Percentiles rank a stretch among this genome's conserved stretches.
Evolutionary conservation across 768 basidiomycete genomes (phyloP).

Genomic region (Lenzites betulinus): DNA sequence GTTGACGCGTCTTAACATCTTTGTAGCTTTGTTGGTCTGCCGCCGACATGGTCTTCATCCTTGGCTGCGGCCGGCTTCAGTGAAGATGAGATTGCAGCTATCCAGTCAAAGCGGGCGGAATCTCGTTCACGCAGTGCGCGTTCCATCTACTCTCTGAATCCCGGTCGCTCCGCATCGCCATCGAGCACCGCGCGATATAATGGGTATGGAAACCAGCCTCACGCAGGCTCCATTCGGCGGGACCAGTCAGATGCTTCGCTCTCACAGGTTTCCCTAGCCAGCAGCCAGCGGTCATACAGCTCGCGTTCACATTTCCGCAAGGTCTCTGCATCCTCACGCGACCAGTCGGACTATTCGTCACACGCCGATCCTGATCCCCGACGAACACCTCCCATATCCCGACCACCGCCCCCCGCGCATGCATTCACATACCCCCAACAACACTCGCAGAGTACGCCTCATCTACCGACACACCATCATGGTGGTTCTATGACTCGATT

Average conservation of each 20-base stretch:
- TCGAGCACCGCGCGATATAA: slow-evolving; percentile 9
- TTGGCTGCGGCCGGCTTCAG: slow-evolving; percentile 63
- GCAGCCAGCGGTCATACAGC: slow-evolving; percentile 16
- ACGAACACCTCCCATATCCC: slow-evolving; percentile 4
- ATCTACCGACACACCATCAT: slow-evolving; percentile 12
- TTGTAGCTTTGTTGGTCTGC: slow-evolving; percentile 60
- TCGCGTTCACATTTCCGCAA: slow-evolving; percentile 17
- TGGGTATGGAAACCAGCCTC: slow-evolving; percentile 1
- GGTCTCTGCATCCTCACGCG: slow-evolving; percentile 16
- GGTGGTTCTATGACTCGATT: slow-evolving; percentile 11
- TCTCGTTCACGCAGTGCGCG: slow-evolving; percentile 21
- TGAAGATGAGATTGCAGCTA: slow-evolving; percentile 67
- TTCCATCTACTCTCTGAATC: slow-evolving; percentile 24
- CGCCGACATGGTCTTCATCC: slow-evolving; percentile 71
- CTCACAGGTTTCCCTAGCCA: slow-evolving; percentile 22
- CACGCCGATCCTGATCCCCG: slow-evolving; percentile 4
- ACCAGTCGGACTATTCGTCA: slow-evolving; percentile 11
- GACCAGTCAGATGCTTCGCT: slow-evolving; percentile 21
- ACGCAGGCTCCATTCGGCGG: slow-evolving; percentile 12
- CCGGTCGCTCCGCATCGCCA: slow-evolving; percentile 13
- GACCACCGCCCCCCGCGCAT: slow-evolving; percentile 14
- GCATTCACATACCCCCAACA: slow-evolving; percentile 17
- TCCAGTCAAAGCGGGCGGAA: slow-evolving; percentile 44
- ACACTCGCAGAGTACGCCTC: slow-evolving; percentile 18
- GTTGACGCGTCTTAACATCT: neutral